Percentiles rank a stretch among this genome's conserved stretches.
Conservation (phyloP, 2,329 filamentous ascomycete species). For the Cadophora luteo-olivacea region DNA sequence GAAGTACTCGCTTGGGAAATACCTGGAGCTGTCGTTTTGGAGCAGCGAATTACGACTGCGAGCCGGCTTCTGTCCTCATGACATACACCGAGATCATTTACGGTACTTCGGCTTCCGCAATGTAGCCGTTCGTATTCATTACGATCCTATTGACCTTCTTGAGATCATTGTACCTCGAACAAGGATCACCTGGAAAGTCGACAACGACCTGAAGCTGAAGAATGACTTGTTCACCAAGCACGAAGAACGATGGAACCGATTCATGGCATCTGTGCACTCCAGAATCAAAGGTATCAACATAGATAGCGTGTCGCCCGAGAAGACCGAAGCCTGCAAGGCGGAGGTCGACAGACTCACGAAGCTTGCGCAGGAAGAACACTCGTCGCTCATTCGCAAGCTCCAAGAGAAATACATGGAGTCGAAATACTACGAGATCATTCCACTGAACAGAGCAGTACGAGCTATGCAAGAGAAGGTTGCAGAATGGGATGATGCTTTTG, state of each 20-base stretch:
- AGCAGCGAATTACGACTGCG: constrained; percentile 80
- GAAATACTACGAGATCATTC: constrained; percentile 96
- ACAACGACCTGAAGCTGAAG: constrained; percentile 88
- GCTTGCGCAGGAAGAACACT: constrained; percentile 84
- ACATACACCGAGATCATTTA: constrained; percentile 90
- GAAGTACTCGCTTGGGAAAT: constrained; percentile 99
- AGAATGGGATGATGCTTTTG: constrained; percentile 91
- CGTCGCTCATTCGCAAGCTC: constrained; percentile 74
- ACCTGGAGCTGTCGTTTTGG: constrained; percentile 97
- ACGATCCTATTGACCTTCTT: constrained; percentile 89
- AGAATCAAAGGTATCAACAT: constrained; percentile 88
- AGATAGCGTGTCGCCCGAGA: constrained; percentile 88
- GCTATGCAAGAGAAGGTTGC: constrained; percentile 92
- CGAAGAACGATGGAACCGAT: constrained; percentile 82
- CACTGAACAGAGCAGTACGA: constrained; percentile 86
- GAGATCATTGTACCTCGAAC: constrained; percentile 93
- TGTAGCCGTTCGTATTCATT: constrained; percentile 86
- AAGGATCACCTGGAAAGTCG: constrained; percentile 96
- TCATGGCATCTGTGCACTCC: constrained; percentile 85
- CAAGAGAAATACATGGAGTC: constrained; percentile 92
- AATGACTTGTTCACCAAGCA: constrained; percentile 87
- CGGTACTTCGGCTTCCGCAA: constrained; percentile 92
- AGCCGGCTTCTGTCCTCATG: constrained; percentile 82
- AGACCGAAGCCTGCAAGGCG: constrained; percentile 78
- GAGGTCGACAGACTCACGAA: constrained; percentile 82